Base-by-base conservation (phyloP, 225 moss, liverwort and hornwort genomes). In the Physcomitrium patens region DNA sequence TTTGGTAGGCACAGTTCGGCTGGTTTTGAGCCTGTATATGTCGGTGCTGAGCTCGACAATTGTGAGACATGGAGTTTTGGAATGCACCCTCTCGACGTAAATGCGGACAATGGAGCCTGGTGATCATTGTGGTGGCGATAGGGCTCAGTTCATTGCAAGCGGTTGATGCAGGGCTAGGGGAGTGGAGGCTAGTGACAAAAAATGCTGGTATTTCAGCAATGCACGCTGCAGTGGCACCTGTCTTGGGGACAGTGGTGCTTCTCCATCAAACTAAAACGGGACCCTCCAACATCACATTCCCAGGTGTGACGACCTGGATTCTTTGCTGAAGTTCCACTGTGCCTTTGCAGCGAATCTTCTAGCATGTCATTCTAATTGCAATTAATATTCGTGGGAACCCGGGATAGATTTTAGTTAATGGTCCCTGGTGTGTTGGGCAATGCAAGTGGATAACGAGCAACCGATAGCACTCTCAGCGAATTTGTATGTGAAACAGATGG, bases 271-370 rank as follows among this genome's bases (percentile, higher is more conserved):
- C 66, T 5, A 66, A 66, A 48, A 14, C 1, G 2, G 48, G 66
- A 13, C 66, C 66, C 14, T 66, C 48, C 0, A 66, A 66, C 15
- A 26, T 66, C 66, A 66, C 66, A 14, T 66, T 66, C 16, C 66
- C 66, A 66, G 66, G 66, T 66, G 3, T 4, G 4, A 48, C 4
- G 1, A 5, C 13, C 53, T 53, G 53, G 8, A 18, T 24, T 24
- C 53, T 53, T 9, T 0, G 53, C 53, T 6, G 24, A 18, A 12
- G 18, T 59, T 10, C 2, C 59, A 9, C 1, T 18, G 5, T 53
- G 5, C 1, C 0, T 18, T 24, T 24, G 24, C 24, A 1, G 24
- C 24, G 24, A 24, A 24, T 24, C 24, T 24, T 24, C 24, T 24
- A 1, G 24, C 24, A 24, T 24, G 24, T 24, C 1, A 1, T 24